These are phyloP conservation scores for Colletotrichum phormii DNA, from an alignment of 2,329 filamentous ascomycete genomes.

Conservation along the genomic window DNA sequence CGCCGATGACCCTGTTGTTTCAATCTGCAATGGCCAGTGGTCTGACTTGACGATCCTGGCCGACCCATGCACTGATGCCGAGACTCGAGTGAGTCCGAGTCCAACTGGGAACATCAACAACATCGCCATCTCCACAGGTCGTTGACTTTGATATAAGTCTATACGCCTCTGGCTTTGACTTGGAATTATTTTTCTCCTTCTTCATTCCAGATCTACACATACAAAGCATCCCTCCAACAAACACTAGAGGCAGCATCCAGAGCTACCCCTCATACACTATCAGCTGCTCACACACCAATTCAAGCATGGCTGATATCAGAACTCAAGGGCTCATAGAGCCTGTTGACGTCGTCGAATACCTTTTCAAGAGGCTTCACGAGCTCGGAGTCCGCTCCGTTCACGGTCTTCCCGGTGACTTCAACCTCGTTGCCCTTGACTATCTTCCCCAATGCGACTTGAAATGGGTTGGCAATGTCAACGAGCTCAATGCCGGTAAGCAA, in stretches of 20 bases:
- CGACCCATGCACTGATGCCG: background rate
- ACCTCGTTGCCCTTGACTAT: constrained; percentile 76
- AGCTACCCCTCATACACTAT: background rate
- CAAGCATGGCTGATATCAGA: constrained; percentile 51
- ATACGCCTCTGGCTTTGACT: background rate
- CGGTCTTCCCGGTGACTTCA: constrained; percentile 80
- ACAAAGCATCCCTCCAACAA: background rate
- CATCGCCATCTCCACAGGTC: background rate
- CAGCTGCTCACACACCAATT: background rate
- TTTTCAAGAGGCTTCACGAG: constrained; percentile 73
- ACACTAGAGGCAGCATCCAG: background rate
- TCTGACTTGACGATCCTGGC: constrained; percentile 19
- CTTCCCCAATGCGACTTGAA: constrained; percentile 67
- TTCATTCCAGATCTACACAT: background rate
- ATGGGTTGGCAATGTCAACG: constrained; percentile 78
- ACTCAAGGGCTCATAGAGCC: constrained; percentile 59
- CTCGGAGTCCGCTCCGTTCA: constrained; percentile 74
- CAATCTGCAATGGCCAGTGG: constrained; percentile 10
- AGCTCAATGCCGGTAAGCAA: constrained; percentile 76
- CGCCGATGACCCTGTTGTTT: constrained; percentile 18
- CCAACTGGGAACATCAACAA: background rate
- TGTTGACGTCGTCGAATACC: constrained; percentile 74
- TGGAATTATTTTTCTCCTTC: background rate
- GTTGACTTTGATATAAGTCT: constrained; percentile 20
- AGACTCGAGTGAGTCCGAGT: background rate